Evolutionary conservation across 768 basidiomycete genomes (phyloP).

Genomic region (Rhizopogon roseolus): DNA sequence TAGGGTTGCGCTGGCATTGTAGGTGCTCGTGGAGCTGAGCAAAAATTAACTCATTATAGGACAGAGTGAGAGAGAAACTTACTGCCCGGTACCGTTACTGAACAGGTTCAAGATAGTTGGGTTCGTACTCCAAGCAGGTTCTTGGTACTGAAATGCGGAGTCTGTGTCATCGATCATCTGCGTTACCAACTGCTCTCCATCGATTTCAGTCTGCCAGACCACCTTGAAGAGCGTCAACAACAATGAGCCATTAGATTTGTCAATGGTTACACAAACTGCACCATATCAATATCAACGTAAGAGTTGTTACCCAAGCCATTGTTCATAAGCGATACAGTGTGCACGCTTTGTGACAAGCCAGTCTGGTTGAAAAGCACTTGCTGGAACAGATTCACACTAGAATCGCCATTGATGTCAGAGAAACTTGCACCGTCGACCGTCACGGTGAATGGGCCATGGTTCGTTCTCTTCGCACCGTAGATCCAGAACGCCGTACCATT

Average conservation of each 20-base stretch:
- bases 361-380: slow-evolving; percentile 33
- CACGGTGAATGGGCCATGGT: slow-evolving; percentile 43
- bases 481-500: slow-evolving; percentile 46
- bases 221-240: slow-evolving; percentile 12
- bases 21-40: slow-evolving; percentile 28
- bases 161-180: slow-evolving; percentile 30
- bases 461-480: slow-evolving; percentile 44
- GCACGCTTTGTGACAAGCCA: slow-evolving; percentile 28
- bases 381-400: slow-evolving; percentile 30
- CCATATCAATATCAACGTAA: slow-evolving; percentile 46
- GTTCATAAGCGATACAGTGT: slow-evolving; percentile 30
- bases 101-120: slow-evolving; percentile 31
- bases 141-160: slow-evolving; percentile 32
- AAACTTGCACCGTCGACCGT: slow-evolving; percentile 33
- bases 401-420: slow-evolving; percentile 23
- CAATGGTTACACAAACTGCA: slow-evolving; percentile 10
- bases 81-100: slow-evolving; percentile 40
- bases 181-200: slow-evolving; percentile 9
- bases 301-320: slow-evolving; percentile 25
- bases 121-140: slow-evolving; percentile 30
- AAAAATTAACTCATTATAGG: neutral
- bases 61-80: slow-evolving; percentile 4
- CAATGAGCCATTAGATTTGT: neutral
- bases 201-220: slow-evolving; percentile 22
- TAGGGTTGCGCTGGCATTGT: slow-evolving; percentile 28